Evolutionary conservation across 148 eudicot species (phyloP).

Genomic region (Silene latifolia): DNA sequence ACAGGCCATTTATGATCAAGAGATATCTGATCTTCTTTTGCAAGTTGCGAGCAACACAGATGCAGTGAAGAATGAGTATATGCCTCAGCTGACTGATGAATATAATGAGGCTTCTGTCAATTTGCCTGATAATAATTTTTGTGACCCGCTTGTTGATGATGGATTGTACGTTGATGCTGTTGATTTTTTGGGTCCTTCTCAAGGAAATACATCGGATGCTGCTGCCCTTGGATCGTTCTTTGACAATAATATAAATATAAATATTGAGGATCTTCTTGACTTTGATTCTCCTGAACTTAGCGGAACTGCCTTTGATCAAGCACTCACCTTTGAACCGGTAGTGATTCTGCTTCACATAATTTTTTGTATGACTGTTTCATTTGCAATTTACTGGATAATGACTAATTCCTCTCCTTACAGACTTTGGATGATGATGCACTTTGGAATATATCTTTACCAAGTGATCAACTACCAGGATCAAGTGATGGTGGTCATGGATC

Average conservation of each 20-base stretch:
- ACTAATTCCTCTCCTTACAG: constrained; percentile 24
- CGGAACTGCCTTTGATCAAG: constrained; percentile 39
- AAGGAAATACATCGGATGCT: constrained; percentile 39
- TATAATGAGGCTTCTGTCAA: constrained; percentile 36
- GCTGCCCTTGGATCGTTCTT: constrained; percentile 48
- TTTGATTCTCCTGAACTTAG: constrained; percentile 38
- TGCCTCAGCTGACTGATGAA: constrained; percentile 44
- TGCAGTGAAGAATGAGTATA: constrained; percentile 53
- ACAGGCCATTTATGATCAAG: constrained; percentile 38
- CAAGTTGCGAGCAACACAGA: constrained; percentile 30
- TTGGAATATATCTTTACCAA: constrained; percentile 31
- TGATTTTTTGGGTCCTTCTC: constrained; percentile 48
- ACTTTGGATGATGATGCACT: constrained; percentile 21
- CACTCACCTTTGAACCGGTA: constrained; percentile 45
- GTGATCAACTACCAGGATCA: constrained; percentile 29
- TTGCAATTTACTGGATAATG: constrained; percentile 5
- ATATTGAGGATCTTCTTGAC: constrained; percentile 34
- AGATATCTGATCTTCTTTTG: constrained; percentile 36
- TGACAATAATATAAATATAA: constrained; percentile 45
- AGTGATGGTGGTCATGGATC: constrained; percentile 36
- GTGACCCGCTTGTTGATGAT: constrained; percentile 33
- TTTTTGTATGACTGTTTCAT: not conserved
- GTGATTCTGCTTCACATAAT: constrained; percentile 9
- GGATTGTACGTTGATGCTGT: constrained; percentile 54
- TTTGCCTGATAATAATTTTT: constrained; percentile 41